Conservation (phyloP, 306 rosid genomes). For the Geum urbanum region DNA sequence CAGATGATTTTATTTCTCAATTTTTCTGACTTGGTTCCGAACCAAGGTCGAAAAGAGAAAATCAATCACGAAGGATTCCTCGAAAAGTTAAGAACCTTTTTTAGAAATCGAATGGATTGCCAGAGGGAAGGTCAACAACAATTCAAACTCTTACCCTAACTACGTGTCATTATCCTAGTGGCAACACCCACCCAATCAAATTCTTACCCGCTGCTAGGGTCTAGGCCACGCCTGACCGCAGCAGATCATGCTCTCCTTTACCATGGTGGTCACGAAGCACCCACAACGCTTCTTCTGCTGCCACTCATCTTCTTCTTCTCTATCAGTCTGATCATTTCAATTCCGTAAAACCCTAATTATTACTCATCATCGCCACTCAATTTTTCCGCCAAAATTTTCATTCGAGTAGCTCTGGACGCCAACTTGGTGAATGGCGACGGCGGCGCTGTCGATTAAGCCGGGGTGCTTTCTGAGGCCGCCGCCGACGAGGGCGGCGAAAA, state of each 20-base stretch:
- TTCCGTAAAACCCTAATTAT: too few species aligned
- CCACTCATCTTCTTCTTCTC: conserved; percentile 2
- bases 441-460: conserved; percentile 34
- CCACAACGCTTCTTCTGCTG: neutral
- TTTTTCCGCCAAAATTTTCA: neutral
- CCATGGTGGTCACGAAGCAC: neutral
- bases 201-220: neutral
- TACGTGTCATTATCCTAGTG: too few species aligned
- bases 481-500: conserved; percentile 11
- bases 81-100: too few species aligned
- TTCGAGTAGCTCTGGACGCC: neutral
- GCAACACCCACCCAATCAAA: too few species aligned
- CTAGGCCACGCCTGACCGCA: neutral
- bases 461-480: conserved; percentile 21
- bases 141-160: neutral
- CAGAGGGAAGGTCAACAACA: neutral
- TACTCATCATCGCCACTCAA: neutral
- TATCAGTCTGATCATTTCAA: too few species aligned
- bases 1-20: too few species aligned
- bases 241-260: neutral
- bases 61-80: too few species aligned
- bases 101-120: too few species aligned
- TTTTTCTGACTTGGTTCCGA: too few species aligned
- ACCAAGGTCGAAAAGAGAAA: too few species aligned
- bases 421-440: conserved; percentile 14